Evolutionary conservation across 768 basidiomycete genomes (phyloP).

Genomic region (Agrocybe pediades): DNA sequence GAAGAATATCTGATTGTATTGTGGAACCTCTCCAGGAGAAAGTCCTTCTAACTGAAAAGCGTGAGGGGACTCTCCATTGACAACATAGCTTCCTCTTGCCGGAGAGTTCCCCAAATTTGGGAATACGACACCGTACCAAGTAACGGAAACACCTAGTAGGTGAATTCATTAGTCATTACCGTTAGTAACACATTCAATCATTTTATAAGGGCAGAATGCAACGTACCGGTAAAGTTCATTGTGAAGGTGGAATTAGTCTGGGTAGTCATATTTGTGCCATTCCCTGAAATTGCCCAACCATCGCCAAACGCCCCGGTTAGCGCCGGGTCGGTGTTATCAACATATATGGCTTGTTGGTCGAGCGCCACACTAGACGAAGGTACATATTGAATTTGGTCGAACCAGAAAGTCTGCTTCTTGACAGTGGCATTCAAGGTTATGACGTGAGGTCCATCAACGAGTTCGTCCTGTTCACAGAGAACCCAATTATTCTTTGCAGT

Average conservation of each 20-base stretch:
- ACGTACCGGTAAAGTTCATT: slow-evolving; percentile 26
- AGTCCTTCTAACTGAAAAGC: slow-evolving; percentile 12
- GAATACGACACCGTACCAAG: slow-evolving; percentile 20
- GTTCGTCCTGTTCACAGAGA: slow-evolving; percentile 7
- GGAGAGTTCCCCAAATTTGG: slow-evolving; percentile 17
- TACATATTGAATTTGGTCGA: slow-evolving; percentile 27
- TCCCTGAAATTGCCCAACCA: slow-evolving; percentile 15
- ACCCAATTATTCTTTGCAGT: slow-evolving; percentile 15
- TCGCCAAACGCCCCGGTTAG: slow-evolving; percentile 8
- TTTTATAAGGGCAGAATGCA: not conserved
- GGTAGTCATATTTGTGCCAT: slow-evolving; percentile 20
- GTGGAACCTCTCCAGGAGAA: slow-evolving; percentile 1
- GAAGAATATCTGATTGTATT: slow-evolving; percentile 25
- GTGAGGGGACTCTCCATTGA: slow-evolving; percentile 16
- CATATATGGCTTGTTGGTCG: slow-evolving; percentile 9
- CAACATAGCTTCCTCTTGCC: slow-evolving; percentile 17
- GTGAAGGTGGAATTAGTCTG: slow-evolving; percentile 13
- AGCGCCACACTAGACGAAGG: slow-evolving; percentile 17
- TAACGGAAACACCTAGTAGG: slow-evolving; percentile 19
- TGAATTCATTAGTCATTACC: not conserved
- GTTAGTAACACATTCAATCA: not conserved
- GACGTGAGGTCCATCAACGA: slow-evolving; percentile 25
- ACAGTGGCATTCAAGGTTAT: slow-evolving; percentile 26
- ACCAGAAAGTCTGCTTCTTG: slow-evolving; percentile 27
- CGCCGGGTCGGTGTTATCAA: slow-evolving; percentile 13